These are phyloP conservation scores for Teratosphaeria pseudoeucalypti DNA, from an alignment of 2,329 filamentous ascomycete species.

Conservation along the genomic window DNA sequence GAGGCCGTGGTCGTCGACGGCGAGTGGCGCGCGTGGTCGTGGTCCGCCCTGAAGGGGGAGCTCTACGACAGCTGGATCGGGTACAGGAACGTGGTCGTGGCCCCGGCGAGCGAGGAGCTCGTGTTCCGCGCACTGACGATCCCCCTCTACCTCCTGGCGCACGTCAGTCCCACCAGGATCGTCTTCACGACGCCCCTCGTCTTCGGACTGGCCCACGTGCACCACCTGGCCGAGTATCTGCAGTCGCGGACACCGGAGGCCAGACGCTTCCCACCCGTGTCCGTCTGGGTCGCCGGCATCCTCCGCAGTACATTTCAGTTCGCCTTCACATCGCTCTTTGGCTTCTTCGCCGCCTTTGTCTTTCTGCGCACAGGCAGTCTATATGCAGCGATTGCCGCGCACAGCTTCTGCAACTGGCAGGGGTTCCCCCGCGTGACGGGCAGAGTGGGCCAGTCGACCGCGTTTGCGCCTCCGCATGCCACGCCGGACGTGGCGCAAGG, in stretches of 20 bases:
- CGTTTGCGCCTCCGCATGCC: conserved; percentile 17
- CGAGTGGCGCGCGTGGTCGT: conserved; percentile 47
- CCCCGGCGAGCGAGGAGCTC: conserved; percentile 80
- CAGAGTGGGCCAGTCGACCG: conserved; percentile 47
- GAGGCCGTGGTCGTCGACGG: conserved; percentile 66
- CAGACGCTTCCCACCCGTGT: conserved; percentile 8
- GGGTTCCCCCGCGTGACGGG: conserved; percentile 84
- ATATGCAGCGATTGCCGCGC: conserved; percentile 62
- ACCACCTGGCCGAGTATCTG: conserved; percentile 93
- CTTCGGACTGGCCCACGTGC: conserved; percentile 86
- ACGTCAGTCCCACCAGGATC: conserved; percentile 44
- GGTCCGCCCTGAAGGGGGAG: conserved; percentile 43
- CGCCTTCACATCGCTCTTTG: conserved; percentile 83
- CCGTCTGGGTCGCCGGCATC: conserved; percentile 30
- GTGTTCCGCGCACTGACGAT: conserved; percentile 84
- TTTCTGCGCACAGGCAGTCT: conserved; percentile 79
- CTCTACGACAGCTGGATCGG: conserved; percentile 63
- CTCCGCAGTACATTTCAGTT: conserved; percentile 74
- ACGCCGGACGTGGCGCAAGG: conserved; percentile 22
- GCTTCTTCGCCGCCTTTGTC: conserved; percentile 83
- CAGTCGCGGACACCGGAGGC: conserved; percentile 56
- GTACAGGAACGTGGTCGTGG: conserved; percentile 79
- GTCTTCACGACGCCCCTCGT: conserved; percentile 77
- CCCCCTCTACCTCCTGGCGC: conserved; percentile 67
- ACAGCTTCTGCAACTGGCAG: conserved; percentile 87